Percentiles rank a stretch among this genome's conserved stretches.
phyloP scores from a whole-genome alignment of 306 rosid species.

The Neltuma alba region DNA sequence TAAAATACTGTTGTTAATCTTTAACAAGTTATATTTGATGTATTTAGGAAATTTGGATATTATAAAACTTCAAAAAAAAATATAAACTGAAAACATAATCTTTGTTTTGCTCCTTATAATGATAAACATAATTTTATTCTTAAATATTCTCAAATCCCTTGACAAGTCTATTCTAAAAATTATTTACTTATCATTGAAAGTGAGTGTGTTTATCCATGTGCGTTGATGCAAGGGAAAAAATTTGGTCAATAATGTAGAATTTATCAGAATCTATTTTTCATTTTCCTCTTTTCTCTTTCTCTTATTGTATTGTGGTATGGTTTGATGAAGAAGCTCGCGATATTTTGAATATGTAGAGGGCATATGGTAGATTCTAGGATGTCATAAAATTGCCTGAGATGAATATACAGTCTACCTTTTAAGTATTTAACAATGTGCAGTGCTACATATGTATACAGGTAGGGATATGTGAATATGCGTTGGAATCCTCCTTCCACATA shows the following conservation, averaged over 20 bases:
- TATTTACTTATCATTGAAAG: constrained; percentile 15
- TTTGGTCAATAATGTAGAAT: constrained; percentile 1
- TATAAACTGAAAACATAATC: constrained; percentile 11
- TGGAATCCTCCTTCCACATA: constrained; percentile 23
- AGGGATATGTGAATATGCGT: neutral
- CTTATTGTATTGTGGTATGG: constrained; percentile 1
- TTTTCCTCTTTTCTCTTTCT: constrained; percentile 17
- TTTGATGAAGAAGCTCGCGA: constrained; percentile 17
- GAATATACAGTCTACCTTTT: constrained; percentile 1
- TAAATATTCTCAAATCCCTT: constrained; percentile 5
- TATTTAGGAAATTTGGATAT: constrained; percentile 19
- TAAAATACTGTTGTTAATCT: constrained; percentile 34
- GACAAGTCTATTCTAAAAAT: constrained; percentile 25
- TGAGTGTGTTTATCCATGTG: constrained; percentile 4
- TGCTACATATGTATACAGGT: neutral
- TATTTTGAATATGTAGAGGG: constrained; percentile 2
- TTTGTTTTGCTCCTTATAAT: constrained; percentile 18
- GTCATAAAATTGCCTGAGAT: neutral
- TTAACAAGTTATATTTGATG: constrained; percentile 25
- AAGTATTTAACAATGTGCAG: neutral
- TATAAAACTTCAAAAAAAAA: neutral
- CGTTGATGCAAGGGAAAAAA: constrained; percentile 25
- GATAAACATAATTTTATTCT: constrained; percentile 13
- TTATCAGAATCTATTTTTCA: neutral
- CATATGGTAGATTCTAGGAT: neutral